phyloP scores from a whole-genome alignment of 129 eudicot species.

The carrot (Daucus carota) region DNA sequence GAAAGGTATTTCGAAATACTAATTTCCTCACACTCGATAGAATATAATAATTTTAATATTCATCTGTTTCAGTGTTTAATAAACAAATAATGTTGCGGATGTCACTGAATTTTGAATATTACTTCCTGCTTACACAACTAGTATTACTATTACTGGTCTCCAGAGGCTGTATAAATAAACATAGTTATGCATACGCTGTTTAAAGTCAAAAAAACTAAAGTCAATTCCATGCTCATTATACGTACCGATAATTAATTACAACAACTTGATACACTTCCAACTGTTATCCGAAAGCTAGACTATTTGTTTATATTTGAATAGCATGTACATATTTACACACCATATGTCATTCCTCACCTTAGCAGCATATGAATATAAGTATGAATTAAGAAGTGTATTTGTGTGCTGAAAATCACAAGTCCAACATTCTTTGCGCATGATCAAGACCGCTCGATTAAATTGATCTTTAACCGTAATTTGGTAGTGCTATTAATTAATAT shows the following conservation, averaged over 20 bases:
- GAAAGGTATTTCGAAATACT: too few relatives aligned
- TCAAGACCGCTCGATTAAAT: background rate
- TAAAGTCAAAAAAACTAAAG: conserved; percentile 4
- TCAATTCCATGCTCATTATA: background rate
- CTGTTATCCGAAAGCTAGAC: background rate
- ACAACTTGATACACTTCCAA: background rate
- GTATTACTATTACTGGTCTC: background rate
- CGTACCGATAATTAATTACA: background rate
- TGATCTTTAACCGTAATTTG: background rate
- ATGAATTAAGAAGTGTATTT: background rate
- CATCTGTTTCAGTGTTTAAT: too few relatives aligned
- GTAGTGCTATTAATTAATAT: background rate
- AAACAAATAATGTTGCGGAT: background rate
- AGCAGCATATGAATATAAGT: background rate
- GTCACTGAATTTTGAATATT: background rate
- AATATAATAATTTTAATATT: too few relatives aligned
- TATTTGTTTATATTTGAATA: background rate
- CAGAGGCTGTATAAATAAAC: background rate
- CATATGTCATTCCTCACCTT: background rate
- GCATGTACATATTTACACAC: background rate
- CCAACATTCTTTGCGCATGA: background rate
- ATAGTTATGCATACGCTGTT: too few relatives aligned
- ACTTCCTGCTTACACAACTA: background rate
- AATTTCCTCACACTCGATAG: too few relatives aligned
- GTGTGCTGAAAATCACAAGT: background rate